Evolutionary conservation across 805 yeast genomes (phyloP), one percentile per base, ranked within the genome.

Genomic region (Yarrowia hollandica): DNA sequence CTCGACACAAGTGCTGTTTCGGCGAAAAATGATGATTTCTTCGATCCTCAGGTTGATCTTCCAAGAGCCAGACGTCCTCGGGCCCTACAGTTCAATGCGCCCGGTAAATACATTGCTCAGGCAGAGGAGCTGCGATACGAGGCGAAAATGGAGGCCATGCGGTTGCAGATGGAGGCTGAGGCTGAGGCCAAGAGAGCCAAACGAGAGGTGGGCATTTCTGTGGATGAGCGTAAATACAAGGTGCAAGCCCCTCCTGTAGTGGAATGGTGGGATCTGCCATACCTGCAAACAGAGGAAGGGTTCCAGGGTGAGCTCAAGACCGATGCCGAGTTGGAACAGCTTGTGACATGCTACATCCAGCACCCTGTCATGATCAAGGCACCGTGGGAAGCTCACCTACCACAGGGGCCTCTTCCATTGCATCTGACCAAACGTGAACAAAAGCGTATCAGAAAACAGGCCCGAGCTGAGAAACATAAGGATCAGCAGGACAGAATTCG

Each of bases 181-280:
- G 68, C 67, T 15, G 63, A 66, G 15, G 54, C 28, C 15, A 56
- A 73, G 35, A 67, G 70, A 8, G 71, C 76, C 33, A 82, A 82
- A 0, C 65, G 79, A 6, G 70, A 77, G 6, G 82, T 91, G 0
- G 83, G 86, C 63, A 68, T 73, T 15, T 65, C 67, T 0, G 60
- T 77, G 0, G 85, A 84, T 4, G 96, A 89, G 66, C 79, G 81
- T 16, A 68, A 73, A 8, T 86, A 78, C 66, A 70, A 73, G 56
- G 73, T 74, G 0, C 68, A 67, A 0, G 67, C 61, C 16, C 90
- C 91, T 1, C 96, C 96, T 0, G 62, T 60, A 2, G 71, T 84
- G 1, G 97, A 90, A 70, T 90, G 97, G 96, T 92, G 97, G 97
- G 97, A 92, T 72, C 69, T 72, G 58, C 82, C 82, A 2, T 80